phyloP scores from a whole-genome alignment of 2,329 filamentous ascomycete species.

The Monilinia aucupariae region DNA sequence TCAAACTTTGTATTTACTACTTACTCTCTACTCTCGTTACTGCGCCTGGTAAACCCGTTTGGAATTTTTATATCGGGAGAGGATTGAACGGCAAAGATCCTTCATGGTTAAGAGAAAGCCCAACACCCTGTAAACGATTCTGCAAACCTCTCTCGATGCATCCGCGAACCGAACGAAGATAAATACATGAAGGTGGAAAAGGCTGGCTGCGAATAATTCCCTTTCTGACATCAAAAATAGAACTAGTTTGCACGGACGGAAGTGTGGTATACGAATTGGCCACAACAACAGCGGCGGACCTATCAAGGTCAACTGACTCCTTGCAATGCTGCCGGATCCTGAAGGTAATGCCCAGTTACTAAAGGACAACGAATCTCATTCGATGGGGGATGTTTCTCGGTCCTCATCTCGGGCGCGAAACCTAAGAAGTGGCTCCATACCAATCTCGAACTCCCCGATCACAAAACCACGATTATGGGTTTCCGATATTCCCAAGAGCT shows the following conservation, averaged over 20 bases:
- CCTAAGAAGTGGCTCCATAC: background rate
- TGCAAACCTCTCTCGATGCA: constrained; percentile 8
- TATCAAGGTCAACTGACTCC: constrained; percentile 1
- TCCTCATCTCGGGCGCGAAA: constrained; percentile 4
- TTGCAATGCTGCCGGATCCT: constrained; percentile 8
- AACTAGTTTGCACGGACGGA: background rate
- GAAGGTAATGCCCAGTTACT: background rate
- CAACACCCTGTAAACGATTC: background rate
- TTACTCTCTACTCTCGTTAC: background rate
- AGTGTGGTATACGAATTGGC: background rate
- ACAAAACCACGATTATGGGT: constrained; percentile 12
- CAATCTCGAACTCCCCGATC: background rate
- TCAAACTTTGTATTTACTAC: background rate
- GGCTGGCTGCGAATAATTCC: background rate
- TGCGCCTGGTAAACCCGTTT: background rate
- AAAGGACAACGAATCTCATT: background rate
- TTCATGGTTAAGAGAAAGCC: background rate
- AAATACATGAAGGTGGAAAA: constrained; percentile 1
- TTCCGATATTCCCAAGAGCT: constrained; percentile 12
- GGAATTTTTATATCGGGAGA: background rate
- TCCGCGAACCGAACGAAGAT: background rate
- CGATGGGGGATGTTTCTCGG: constrained; percentile 2
- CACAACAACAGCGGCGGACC: constrained; percentile 2
- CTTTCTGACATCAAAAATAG: background rate
- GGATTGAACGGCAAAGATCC: background rate